phyloP scores from a whole-genome alignment of 1,139 yeast species.

The Yamadazyma oceani region DNA sequence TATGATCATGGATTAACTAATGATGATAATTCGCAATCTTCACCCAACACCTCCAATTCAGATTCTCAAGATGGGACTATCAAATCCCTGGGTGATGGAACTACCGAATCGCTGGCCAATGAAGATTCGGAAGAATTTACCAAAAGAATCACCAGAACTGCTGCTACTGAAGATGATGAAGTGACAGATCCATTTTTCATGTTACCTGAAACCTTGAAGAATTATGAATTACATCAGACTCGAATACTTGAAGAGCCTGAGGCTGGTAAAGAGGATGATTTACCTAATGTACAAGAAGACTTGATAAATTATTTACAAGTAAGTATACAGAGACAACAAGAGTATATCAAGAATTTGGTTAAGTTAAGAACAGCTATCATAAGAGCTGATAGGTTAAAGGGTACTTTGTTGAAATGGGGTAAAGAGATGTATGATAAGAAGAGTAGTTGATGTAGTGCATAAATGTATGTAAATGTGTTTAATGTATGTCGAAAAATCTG shows the following conservation, averaged over 20 bases:
- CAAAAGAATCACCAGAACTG: conserved; percentile 40
- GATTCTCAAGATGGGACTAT: conserved; percentile 5
- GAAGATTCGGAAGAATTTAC: conserved; percentile 60
- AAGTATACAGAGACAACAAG: conserved; percentile 82
- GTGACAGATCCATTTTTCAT: conserved; percentile 41
- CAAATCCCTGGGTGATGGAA: no score
- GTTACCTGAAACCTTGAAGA: conserved; percentile 35
- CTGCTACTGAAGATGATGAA: conserved; percentile 19
- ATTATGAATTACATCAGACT: conserved; percentile 36
- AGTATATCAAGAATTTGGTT: conserved; percentile 76
- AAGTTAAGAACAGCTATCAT: conserved; percentile 72
- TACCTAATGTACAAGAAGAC: conserved; percentile 36
- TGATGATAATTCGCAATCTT: conserved; percentile 21
- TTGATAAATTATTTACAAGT: conserved; percentile 47
- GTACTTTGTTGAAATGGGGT: conserved; percentile 75
- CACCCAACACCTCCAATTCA: conserved; percentile 3
- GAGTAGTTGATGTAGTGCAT: conserved; percentile 20
- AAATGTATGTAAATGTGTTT: background rate
- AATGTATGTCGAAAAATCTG: no score
- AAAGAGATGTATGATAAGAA: conserved; percentile 77
- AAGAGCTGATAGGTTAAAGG: conserved; percentile 73
- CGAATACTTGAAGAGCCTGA: conserved; percentile 18
- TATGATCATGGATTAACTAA: conserved; percentile 65
- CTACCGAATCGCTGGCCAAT: no score
- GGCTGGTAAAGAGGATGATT: conserved; percentile 29